These are phyloP conservation scores for Eucalyptus polybractea DNA, from an alignment of 345 rosid genomes.

Conservation along the genomic window DNA sequence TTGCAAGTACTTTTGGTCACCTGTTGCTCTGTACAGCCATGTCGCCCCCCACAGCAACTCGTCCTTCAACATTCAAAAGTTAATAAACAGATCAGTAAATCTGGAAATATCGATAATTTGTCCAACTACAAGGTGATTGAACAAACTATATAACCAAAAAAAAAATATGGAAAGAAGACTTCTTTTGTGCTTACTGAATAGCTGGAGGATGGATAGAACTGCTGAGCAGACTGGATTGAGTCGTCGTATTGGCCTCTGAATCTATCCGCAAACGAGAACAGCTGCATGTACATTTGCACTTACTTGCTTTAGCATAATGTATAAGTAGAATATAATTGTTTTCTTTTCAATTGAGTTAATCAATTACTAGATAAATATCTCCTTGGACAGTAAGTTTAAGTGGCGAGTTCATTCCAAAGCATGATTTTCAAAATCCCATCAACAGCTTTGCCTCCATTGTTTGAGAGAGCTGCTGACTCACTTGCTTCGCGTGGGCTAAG, in stretches of 20 bases:
- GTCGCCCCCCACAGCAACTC: slow-evolving; percentile 81
- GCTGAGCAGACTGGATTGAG: slow-evolving; percentile 29
- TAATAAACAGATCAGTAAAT: not conserved
- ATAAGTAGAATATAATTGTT: not conserved
- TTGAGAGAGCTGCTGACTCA: not conserved
- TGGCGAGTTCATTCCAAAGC: not conserved
- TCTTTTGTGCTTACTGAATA: slow-evolving; percentile 17
- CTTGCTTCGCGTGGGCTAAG: slow-evolving; percentile 64
- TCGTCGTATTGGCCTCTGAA: slow-evolving; percentile 57
- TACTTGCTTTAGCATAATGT: not conserved
- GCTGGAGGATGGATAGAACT: slow-evolving; percentile 50
- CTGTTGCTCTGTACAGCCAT: slow-evolving; percentile 64
- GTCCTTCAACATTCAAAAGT: slow-evolving; percentile 23
- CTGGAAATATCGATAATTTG: not conserved
- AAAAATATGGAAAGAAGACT: no score
- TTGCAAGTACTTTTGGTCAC: slow-evolving; percentile 54
- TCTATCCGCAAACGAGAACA: slow-evolving; percentile 49
- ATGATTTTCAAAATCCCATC: not conserved
- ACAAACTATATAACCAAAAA: no score
- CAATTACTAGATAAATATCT: not conserved
- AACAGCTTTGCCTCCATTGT: not conserved
- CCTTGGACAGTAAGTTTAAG: not conserved
- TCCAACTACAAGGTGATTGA: not conserved
- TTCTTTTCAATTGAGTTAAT: not conserved
- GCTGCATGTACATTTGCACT: slow-evolving; percentile 4